Evolutionary conservation across 768 basidiomycete species (phyloP).

Genomic region (Plicaturopsis crispa): DNA sequence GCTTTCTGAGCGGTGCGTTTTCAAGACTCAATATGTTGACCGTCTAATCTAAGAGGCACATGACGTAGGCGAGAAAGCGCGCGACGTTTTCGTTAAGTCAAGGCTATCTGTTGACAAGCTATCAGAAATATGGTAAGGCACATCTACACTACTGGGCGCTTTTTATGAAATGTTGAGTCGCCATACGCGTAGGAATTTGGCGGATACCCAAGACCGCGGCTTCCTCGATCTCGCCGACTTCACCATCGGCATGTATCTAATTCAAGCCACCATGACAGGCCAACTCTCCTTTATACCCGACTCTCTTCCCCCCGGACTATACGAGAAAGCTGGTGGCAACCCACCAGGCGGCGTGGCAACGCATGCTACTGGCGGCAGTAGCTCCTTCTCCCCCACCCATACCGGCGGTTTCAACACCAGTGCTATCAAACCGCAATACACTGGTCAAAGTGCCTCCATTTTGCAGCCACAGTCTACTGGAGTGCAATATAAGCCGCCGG

Average conservation of each 20-base stretch:
- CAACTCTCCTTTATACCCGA: slow-evolving; percentile 65
- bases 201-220: slow-evolving; percentile 93
- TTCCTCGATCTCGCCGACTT: slow-evolving; percentile 87
- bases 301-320: slow-evolving; percentile 73
- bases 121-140: slow-evolving; percentile 80
- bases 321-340: slow-evolving; percentile 67
- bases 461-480: slow-evolving; percentile 45
- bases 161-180: too few species aligned
- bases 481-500: slow-evolving; percentile 16
- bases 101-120: slow-evolving; percentile 82
- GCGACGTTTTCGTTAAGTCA: slow-evolving; percentile 87
- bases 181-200: slow-evolving; percentile 67
- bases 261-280: slow-evolving; percentile 85
- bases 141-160: neutral
- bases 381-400: slow-evolving; percentile 50
- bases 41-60: too few species aligned
- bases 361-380: slow-evolving; percentile 56
- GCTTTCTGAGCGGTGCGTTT: slow-evolving; percentile 65
- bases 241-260: slow-evolving; percentile 92
- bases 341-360: slow-evolving; percentile 22
- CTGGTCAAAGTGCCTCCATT: slow-evolving; percentile 47
- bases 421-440: slow-evolving; percentile 53
- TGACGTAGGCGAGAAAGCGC: slow-evolving; percentile 71
- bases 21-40: neutral
- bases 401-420: slow-evolving; percentile 32